Evolutionary conservation across 768 basidiomycete genomes (phyloP).

Genomic region (Auricularia auricula-judae): DNA sequence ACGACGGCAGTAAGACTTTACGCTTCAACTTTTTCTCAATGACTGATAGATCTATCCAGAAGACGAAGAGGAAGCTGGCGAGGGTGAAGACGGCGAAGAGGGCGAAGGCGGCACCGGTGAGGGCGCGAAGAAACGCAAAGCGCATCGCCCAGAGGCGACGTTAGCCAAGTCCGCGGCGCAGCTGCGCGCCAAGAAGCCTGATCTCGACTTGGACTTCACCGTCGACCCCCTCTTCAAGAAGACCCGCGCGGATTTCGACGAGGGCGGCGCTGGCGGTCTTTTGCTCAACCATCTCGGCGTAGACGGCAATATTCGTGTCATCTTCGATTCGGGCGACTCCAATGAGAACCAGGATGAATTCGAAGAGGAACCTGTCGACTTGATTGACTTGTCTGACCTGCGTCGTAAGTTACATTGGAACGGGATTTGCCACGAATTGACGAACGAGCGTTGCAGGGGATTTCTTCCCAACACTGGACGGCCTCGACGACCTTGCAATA

Average conservation of each 20-base stretch:
- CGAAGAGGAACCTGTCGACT: constrained; percentile 53
- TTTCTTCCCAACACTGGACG: constrained; percentile 61
- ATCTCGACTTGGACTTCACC: constrained; percentile 82
- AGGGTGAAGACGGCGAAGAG: constrained; percentile 50
- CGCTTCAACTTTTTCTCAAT: background rate
- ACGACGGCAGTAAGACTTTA: constrained; percentile 38
- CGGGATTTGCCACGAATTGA: too few species aligned
- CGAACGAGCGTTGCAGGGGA: constrained; percentile 30
- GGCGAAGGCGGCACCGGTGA: constrained; percentile 54
- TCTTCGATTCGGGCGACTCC: constrained; percentile 93
- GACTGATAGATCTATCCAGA: constrained; percentile 8
- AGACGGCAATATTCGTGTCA: constrained; percentile 77
- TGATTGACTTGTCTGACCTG: constrained; percentile 52
- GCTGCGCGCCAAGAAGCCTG: constrained; percentile 69
- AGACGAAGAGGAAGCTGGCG: constrained; percentile 49
- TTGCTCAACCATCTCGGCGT: constrained; percentile 93
- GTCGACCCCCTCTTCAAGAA: constrained; percentile 97
- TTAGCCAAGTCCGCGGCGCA: constrained; percentile 79
- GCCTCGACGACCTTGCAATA: constrained; percentile 59
- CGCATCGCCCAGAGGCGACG: constrained; percentile 66
- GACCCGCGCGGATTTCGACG: constrained; percentile 96
- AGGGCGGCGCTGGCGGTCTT: constrained; percentile 91
- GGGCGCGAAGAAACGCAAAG: constrained; percentile 44
- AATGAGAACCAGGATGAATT: constrained; percentile 57
- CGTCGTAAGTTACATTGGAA: constrained; percentile 30